These are phyloP conservation scores for Botrytis cinerea DNA, from an alignment of 2,329 filamentous ascomycete genomes.

Conservation along the genomic window DNA sequence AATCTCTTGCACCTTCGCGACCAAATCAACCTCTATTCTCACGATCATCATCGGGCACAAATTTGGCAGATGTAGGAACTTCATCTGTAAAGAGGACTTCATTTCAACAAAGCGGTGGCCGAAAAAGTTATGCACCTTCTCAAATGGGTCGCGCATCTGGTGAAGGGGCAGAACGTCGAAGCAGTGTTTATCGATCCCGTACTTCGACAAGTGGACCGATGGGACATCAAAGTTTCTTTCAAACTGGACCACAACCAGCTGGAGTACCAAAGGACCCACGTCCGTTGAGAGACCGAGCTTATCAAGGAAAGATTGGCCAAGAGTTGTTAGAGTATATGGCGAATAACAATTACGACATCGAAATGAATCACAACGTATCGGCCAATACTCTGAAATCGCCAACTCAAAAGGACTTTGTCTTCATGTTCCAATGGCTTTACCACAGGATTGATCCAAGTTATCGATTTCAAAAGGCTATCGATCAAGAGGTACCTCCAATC, in stretches of 20 bases:
- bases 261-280: slow-evolving; percentile 85
- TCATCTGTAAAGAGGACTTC: slow-evolving; percentile 85
- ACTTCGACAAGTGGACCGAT: slow-evolving; percentile 68
- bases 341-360: slow-evolving; percentile 94
- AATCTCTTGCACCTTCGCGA: slow-evolving; percentile 81
- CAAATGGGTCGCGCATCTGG: slow-evolving; percentile 37
- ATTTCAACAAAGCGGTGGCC: slow-evolving; percentile 63
- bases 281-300: slow-evolving; percentile 77
- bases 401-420: slow-evolving; percentile 97
- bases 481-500: slow-evolving; percentile 89
- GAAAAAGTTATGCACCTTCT: slow-evolving; percentile 60
- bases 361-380: slow-evolving; percentile 92
- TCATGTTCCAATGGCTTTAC: slow-evolving; percentile 98
- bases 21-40: slow-evolving; percentile 87
- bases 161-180: slow-evolving; percentile 64
- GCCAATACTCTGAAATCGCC: slow-evolving; percentile 90
- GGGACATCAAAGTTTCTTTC: slow-evolving; percentile 90
- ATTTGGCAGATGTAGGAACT: slow-evolving; percentile 76
- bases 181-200: slow-evolving; percentile 78
- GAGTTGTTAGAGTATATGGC: slow-evolving; percentile 91
- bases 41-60: slow-evolving; percentile 79
- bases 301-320: slow-evolving; percentile 79
- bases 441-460: slow-evolving; percentile 93
- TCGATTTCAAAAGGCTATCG: slow-evolving; percentile 90
- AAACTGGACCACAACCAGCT: slow-evolving; percentile 77